These are phyloP conservation scores for Diaporthe citri DNA, from an alignment of 2,329 filamentous ascomycete genomes.

Conservation along the genomic window DNA sequence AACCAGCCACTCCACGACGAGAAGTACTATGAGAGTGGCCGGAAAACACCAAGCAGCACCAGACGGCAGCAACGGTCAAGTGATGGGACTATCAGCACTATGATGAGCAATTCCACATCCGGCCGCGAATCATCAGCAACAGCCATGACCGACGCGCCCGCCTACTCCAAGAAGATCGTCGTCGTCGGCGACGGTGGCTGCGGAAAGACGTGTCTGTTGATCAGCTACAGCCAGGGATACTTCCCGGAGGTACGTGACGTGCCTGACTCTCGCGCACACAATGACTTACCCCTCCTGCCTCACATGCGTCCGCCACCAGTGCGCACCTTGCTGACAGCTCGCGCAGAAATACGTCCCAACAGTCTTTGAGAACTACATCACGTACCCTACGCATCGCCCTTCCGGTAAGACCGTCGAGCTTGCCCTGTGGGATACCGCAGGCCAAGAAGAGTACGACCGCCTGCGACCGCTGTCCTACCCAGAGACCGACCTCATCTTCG, in stretches of 20 bases:
- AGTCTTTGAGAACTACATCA: conserved; percentile 99
- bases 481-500: conserved; percentile 97
- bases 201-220: conserved; percentile 97
- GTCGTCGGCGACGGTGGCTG: conserved; percentile 98
- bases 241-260: conserved; percentile 87
- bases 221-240: conserved; percentile 98
- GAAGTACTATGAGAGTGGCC: conserved; percentile 51
- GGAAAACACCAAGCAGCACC: conserved; percentile 40
- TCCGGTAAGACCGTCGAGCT: conserved; percentile 96
- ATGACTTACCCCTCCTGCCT: neutral
- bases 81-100: conserved; percentile 91
- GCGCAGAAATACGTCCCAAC: conserved; percentile 99
- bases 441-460: conserved; percentile 98
- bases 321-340: conserved; percentile 11
- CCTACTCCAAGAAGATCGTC: conserved; percentile 99
- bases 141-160: conserved; percentile 88
- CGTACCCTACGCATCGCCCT: conserved; percentile 88
- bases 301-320: neutral
- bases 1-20: conserved; percentile 54
- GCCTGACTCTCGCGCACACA: neutral
- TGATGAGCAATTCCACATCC: conserved; percentile 76
- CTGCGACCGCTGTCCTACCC: conserved; percentile 96
- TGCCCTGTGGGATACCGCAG: conserved; percentile 97
- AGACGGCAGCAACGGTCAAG: conserved; percentile 76
- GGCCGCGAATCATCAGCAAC: conserved; percentile 84